Evolutionary conservation across 2,329 filamentous ascomycete genomes (phyloP).

Genomic region (Penicillium nordicum): DNA sequence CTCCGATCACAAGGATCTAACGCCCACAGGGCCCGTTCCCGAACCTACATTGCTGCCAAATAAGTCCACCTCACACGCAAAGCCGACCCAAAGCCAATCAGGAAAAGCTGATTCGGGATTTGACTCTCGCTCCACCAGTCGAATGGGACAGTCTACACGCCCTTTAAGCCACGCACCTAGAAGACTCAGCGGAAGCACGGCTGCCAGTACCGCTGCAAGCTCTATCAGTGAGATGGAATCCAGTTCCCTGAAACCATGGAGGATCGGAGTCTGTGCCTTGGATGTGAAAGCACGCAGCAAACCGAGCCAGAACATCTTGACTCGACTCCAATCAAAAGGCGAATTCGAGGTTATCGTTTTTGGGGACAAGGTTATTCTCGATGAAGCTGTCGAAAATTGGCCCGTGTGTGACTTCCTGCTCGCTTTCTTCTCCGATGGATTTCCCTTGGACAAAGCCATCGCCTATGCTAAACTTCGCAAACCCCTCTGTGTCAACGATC

Average conservation of each 20-base stretch:
- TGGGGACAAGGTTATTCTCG: constrained; percentile 96
- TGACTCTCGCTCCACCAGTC: constrained; percentile 37
- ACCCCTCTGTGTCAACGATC: constrained; percentile 95
- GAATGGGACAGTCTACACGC: constrained; percentile 33
- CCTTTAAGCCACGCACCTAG: constrained; percentile 69
- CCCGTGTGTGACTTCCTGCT: constrained; percentile 94
- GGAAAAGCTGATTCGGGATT: constrained; percentile 20
- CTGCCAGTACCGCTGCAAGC: constrained; percentile 73
- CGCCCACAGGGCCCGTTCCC: neutral
- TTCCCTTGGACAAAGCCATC: constrained; percentile 94
- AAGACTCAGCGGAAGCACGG: constrained; percentile 76
- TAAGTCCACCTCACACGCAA: constrained; percentile 12
- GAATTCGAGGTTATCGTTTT: constrained; percentile 98
- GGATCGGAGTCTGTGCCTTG: constrained; percentile 89
- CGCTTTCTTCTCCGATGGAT: constrained; percentile 97
- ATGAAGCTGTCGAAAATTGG: constrained; percentile 96
- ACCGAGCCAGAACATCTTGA: constrained; percentile 92
- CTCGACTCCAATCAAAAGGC: constrained; percentile 79
- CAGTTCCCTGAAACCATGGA: constrained; percentile 48
- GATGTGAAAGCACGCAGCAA: constrained; percentile 96
- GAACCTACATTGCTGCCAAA: constrained; percentile 5
- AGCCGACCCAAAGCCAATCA: constrained; percentile 13
- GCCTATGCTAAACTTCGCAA: constrained; percentile 90
- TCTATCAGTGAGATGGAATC: constrained; percentile 66
- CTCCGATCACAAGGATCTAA: constrained; percentile 13